A percentile compares a stretch with the other conserved stretches of the same genome.
phyloP scores from a whole-genome alignment of 441 rosid species.

The Populus tomentosa region DNA sequence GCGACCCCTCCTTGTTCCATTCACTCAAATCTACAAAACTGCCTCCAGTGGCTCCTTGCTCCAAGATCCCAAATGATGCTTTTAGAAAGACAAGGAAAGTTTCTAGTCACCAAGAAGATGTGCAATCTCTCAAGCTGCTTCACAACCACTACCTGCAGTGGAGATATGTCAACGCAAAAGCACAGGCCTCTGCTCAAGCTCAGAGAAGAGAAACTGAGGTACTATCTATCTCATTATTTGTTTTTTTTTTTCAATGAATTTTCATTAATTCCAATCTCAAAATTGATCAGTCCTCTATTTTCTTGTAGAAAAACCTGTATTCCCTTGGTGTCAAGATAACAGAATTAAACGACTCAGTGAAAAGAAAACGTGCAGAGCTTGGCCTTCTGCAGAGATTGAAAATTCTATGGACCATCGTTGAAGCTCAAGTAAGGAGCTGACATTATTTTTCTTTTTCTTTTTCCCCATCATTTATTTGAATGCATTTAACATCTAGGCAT shows the following conservation, averaged over 20 bases:
- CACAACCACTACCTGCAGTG: slow-evolving; percentile 71
- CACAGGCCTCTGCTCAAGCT: slow-evolving; percentile 38
- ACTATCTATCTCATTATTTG: not conserved
- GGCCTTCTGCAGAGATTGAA: slow-evolving; percentile 34
- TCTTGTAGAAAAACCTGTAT: slow-evolving; percentile 51
- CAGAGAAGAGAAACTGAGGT: slow-evolving; percentile 68
- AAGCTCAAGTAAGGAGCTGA: slow-evolving; percentile 54
- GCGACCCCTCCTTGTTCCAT: slow-evolving; percentile 31
- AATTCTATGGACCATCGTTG: slow-evolving; percentile 43
- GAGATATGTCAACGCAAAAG: slow-evolving; percentile 74
- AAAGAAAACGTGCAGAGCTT: slow-evolving; percentile 50
- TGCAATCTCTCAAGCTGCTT: slow-evolving; percentile 52
- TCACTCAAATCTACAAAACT: slow-evolving; percentile 33
- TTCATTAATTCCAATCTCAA: not conserved
- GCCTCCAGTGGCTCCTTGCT: slow-evolving; percentile 51
- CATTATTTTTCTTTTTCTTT: not conserved
- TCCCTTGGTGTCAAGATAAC: slow-evolving; percentile 48
- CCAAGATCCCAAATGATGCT: slow-evolving; percentile 30
- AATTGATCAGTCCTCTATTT: not conserved
- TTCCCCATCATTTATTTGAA: not conserved
- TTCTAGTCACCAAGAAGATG: slow-evolving; percentile 51
- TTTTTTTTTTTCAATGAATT: not conserved
- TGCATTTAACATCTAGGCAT: not conserved
- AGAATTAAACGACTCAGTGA: slow-evolving; percentile 51
- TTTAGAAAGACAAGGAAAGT: slow-evolving; percentile 45